Percentiles rank a stretch among this genome's conserved stretches.
These are phyloP conservation scores for Mucuna pruriens DNA, from an alignment of 306 rosid genomes.

Conservation along the genomic window DNA sequence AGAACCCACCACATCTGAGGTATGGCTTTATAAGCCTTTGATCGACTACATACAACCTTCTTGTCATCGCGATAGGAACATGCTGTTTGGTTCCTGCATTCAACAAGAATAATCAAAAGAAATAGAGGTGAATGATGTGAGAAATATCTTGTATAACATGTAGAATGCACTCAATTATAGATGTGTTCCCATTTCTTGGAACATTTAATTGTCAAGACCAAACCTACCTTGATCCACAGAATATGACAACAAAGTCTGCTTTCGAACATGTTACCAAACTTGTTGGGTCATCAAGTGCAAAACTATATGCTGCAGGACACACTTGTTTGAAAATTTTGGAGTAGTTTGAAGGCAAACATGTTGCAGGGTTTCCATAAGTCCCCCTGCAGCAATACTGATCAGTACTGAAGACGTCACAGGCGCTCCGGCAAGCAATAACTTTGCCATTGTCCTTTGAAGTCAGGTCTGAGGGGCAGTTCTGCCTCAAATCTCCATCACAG, in stretches of 20 bases:
- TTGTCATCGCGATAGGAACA: conserved; percentile 56
- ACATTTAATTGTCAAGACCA: background rate
- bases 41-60: conserved; percentile 46
- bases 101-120: conserved; percentile 17
- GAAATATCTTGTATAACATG: background rate
- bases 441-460: conserved; percentile 41
- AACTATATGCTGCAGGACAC: conserved; percentile 65
- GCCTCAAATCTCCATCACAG: conserved; percentile 66
- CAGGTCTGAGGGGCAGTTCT: conserved; percentile 56
- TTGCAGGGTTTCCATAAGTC: conserved; percentile 44
- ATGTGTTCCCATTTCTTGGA: background rate
- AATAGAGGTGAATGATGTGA: background rate
- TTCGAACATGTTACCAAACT: conserved; percentile 59
- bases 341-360: conserved; percentile 61
- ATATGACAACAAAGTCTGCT: conserved; percentile 53
- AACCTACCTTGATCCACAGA: conserved; percentile 63
- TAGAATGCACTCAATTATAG: background rate
- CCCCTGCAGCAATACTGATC: conserved; percentile 73
- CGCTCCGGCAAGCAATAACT: conserved; percentile 61
- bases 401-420: conserved; percentile 55
- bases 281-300: conserved; percentile 59
- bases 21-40: conserved; percentile 37
- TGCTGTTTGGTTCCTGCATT: conserved; percentile 60
- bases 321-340: conserved; percentile 60
- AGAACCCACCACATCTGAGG: conserved; percentile 51